Base-by-base conservation (phyloP, 2,329 filamentous ascomycete species). In the Pseudocercospora fuligena region DNA sequence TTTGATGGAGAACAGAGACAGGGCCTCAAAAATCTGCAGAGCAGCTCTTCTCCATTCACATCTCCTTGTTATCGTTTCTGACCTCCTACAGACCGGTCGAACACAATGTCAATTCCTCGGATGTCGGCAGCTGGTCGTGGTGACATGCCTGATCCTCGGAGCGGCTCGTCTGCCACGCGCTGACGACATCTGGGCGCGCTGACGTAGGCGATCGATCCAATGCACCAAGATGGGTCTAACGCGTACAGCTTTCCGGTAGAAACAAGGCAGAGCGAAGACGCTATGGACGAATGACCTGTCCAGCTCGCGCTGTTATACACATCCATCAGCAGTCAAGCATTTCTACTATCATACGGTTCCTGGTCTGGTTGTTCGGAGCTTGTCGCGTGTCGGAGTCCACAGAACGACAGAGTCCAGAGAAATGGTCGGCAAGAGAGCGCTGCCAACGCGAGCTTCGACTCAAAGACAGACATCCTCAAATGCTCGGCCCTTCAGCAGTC, bases 391-490 rank as follows among this genome's bases (percentile, higher is more conserved):
- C 51, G 51, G 51, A 27, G 27, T 31, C 12, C 27, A 56, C 51
- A 29, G 51, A n/a, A 27, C 51, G 51, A 31, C 51, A 31, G 12
- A 56, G 25, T 33, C 27, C 25, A 19, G 40, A 43, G 40, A 43
- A 16, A 66, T 77, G 75, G 75, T 77, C 25, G 75, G 75, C 67
- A 76, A 76, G 66, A 69, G 73, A 68, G 59, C 66, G 72, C 58
- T 72, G 29, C 64, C 67, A 33, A 43, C 40, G 27, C 56, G 53
- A 19, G 19, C 56, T 23, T 11, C 49, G 12, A 61, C 40, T 11
- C 36, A 51, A 19, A 60, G 49, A n/a, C 33, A 61, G 56, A 57
- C 51, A 29, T 63, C 60, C 27, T 56, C 43, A n/a, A 51, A 25
- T n/a, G 43, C 53, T 49, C 51, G 69, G 60, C 63, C 61, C 54